Percentiles rank a stretch among this genome's conserved stretches.
These are phyloP conservation scores for Symbiodinium pilosum DNA, from an alignment of 73 alveolate genomes.

Conservation along the genomic window DNA sequence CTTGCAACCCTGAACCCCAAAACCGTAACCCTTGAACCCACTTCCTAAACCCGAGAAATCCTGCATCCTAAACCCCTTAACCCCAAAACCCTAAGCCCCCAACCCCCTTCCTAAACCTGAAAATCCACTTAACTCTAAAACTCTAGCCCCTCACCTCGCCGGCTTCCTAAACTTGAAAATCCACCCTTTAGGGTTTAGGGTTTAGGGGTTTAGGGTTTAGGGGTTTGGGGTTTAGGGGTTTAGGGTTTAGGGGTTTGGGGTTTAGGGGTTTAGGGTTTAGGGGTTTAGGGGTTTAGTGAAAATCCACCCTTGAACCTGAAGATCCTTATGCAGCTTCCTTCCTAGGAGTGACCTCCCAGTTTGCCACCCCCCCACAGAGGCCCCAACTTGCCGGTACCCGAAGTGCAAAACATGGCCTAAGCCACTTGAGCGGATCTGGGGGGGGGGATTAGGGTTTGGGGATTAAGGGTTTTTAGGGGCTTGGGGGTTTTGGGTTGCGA, in stretches of 20 bases:
- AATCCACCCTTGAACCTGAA: too few relatives aligned
- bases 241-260: too few relatives aligned
- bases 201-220: too few relatives aligned
- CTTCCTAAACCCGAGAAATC: background rate
- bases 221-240: too few relatives aligned
- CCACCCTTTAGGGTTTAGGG: too few relatives aligned
- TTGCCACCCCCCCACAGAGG: too few relatives aligned
- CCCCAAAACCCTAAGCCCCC: background rate
- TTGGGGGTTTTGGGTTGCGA: background rate
- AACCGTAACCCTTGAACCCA: background rate
- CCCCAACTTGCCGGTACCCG: slow-evolving; percentile 62
- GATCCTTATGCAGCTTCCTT: too few relatives aligned
- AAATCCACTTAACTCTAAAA: background rate
- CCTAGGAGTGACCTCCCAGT: too few relatives aligned
- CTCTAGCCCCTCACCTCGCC: too few relatives aligned
- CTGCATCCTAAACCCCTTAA: too few relatives aligned
- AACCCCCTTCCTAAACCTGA: background rate
- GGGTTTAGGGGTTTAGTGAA: too few relatives aligned
- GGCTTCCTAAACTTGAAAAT: too few relatives aligned
- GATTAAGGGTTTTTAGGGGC: background rate
- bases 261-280: background rate
- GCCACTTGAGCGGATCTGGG: background rate
- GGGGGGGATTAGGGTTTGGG: background rate
- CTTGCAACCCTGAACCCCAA: background rate
- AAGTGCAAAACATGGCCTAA: slow-evolving; percentile 42